phyloP scores from a whole-genome alignment of 345 rosid genomes.

The Populus davidiana region DNA sequence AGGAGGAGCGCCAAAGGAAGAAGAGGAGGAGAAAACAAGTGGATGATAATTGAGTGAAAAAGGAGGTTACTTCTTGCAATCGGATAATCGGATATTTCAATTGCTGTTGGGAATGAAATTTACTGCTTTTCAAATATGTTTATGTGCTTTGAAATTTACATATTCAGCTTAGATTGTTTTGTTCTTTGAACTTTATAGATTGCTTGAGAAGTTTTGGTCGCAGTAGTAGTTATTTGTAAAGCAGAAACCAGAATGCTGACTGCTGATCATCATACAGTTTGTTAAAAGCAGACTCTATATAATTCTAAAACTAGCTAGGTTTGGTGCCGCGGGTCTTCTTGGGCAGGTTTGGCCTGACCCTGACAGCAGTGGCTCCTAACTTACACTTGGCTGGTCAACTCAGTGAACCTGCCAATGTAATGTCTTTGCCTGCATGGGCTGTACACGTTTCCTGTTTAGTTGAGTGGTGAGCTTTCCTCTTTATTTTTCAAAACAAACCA shows the following conservation, averaged over 20 bases:
- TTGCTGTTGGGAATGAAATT: background rate
- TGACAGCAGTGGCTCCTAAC: conserved; percentile 41
- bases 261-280: background rate
- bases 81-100: background rate
- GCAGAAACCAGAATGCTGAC: background rate
- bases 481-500: background rate
- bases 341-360: conserved; percentile 59
- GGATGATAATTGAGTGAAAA: background rate
- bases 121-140: too few relatives aligned
- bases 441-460: conserved; percentile 87
- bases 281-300: background rate
- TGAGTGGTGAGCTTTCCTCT: conserved; percentile 57
- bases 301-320: background rate
- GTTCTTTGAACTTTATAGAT: background rate
- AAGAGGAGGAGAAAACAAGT: background rate
- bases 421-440: conserved; percentile 93
- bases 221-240: background rate
- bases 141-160: too few relatives aligned
- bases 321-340: conserved; percentile 34
- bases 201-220: background rate
- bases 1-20: background rate
- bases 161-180: too few relatives aligned
- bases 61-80: background rate
- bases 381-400: conserved; percentile 49
- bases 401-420: conserved; percentile 77